Evolutionary conservation across 768 basidiomycete species (phyloP), one percentile per base, ranked within the genome.

Genomic region (Hydnum rufescens): DNA sequence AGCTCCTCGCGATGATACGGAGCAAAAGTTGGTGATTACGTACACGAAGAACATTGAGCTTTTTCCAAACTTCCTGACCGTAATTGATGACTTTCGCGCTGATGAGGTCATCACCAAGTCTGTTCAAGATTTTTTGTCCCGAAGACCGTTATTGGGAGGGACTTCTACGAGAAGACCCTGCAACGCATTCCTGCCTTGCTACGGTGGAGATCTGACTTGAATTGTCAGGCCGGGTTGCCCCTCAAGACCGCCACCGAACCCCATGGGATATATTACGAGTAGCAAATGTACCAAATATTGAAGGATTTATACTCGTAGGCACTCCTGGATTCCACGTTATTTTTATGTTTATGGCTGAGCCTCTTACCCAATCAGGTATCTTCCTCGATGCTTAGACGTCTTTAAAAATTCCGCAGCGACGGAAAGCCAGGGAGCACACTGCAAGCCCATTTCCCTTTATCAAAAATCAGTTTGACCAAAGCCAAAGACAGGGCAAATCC

Each of bases 201-300:
- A 3, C 19, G 8, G 28, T 44, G 22, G 28, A 13, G 34, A 30
- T 2, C 54, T 53, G 50, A 23, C 5, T 18, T 26, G n/a, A 2
- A 4, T 28, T 42, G 52, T 32, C 6, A 50, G 51, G 81, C 26
- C 42, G 54, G 54, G 3, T n/a, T 55, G n/a, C 42, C 54, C n/a
- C 23, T 55, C 4, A 55, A 55, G 53, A 30, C 23, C 8, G 19
- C 30, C 13, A 8, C 4, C 13, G 22, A 48, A 4, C 42, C 54
- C 1, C 25, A 30, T 29, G 54, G 54, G 6, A 47, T 25, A 18
- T 54, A 31, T 25, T 49, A 31, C 46, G 54, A 55, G 44, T 36
- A 44, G 43, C 3, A 55, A 31, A 13, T 55, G 8, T 39, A 19
- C 19, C 39, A 47, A 6, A 55, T 50, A 32, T 23, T 55, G 16